Percentiles rank a stretch among this genome's conserved stretches.
These are phyloP conservation scores for Populus simonii DNA, from an alignment of 345 rosid species.

Conservation along the genomic window DNA sequence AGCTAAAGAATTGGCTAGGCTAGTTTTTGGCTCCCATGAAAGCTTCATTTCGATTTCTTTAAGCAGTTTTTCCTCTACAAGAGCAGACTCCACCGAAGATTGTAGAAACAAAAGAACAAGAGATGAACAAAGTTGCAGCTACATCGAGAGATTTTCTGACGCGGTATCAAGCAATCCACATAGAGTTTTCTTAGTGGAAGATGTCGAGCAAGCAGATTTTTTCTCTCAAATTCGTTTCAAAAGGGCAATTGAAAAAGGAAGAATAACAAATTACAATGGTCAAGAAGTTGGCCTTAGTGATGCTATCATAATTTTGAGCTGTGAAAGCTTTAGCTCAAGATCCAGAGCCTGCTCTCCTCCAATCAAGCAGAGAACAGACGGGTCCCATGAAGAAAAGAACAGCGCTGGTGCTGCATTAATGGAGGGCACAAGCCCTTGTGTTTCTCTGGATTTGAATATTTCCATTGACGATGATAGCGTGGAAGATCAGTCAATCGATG, in stretches of 20 bases:
- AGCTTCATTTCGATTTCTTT: slow-evolving; percentile 47
- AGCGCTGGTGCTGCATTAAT: neutral
- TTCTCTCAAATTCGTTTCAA: slow-evolving; percentile 60
- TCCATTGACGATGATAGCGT: slow-evolving; percentile 47
- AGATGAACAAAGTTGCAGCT: slow-evolving; percentile 51
- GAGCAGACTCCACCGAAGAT: slow-evolving; percentile 56
- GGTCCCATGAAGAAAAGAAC: slow-evolving; percentile 28
- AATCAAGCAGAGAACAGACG: slow-evolving; percentile 35
- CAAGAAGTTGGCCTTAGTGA: slow-evolving; percentile 54
- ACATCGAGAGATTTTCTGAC: slow-evolving; percentile 64
- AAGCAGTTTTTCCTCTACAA: slow-evolving; percentile 59
- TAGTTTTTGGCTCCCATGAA: slow-evolving; percentile 39
- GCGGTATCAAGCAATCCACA: slow-evolving; percentile 58
- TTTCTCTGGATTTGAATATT: slow-evolving; percentile 69
- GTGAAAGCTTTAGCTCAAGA: slow-evolving; percentile 66
- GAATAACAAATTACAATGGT: slow-evolving; percentile 36
- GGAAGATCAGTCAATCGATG: slow-evolving; percentile 46
- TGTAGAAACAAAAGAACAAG: slow-evolving; percentile 61
- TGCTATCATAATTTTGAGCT: slow-evolving; percentile 72
- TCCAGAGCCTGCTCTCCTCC: slow-evolving; percentile 69
- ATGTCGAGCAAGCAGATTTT: slow-evolving; percentile 71
- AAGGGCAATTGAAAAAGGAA: slow-evolving; percentile 69
- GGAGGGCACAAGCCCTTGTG: slow-evolving; percentile 39
- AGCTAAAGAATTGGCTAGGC: slow-evolving; percentile 28
- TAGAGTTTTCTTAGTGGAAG: slow-evolving; percentile 73